Evolutionary conservation across 176 grass and related monocot species (phyloP), one percentile per base, ranked within the genome.

Genomic region (Themeda triandra): DNA sequence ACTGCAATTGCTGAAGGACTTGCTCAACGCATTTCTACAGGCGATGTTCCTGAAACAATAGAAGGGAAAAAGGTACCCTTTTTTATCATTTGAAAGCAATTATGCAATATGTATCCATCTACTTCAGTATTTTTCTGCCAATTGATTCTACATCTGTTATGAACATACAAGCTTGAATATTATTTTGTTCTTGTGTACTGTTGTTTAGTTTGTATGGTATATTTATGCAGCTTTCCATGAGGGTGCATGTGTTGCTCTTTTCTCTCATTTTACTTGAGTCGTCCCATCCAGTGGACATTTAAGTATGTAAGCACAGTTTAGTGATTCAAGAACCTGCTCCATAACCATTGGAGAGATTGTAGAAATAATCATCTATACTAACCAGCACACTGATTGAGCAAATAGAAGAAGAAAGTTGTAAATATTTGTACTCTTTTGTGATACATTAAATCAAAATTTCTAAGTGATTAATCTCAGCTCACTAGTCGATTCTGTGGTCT

Each of bases 1-100:
- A 98, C 96, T 59, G 96, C 96, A 81, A 93, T 98, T 76, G 96
- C 96, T 13, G 96, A 98, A 86, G 96, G 96, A 62, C 96, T 98
- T 77, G 96, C 96, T 36, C 96, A 98, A 76, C 89, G 89, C 49
- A 98, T 98, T 77, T 59, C 45, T 63, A 95, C 79, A 66, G 91
- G 96, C 6, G 96, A 98, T 93, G 96, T 98, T 31, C 96, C 96
- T 71, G 96, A 98, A 92, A 98, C 96, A 4, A 95, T 98, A 54
- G 96, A 98, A 83, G 96, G 96, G 66, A 98, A 95, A 70, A 93
- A 98, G 91, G 91, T 98, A 81, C 6, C n/a, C n/a, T 73, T 59
- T 69, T 71, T 87, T 15, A 87, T 62, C 42, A 37, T 25, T 75
- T 33, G 2, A 40, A 76, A 56, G 49, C 18, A 76, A 33, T 21